Evolutionary conservation across 495 filamentous ascomycete species (phyloP).

Genomic region (Jackrogersella multiformis): DNA sequence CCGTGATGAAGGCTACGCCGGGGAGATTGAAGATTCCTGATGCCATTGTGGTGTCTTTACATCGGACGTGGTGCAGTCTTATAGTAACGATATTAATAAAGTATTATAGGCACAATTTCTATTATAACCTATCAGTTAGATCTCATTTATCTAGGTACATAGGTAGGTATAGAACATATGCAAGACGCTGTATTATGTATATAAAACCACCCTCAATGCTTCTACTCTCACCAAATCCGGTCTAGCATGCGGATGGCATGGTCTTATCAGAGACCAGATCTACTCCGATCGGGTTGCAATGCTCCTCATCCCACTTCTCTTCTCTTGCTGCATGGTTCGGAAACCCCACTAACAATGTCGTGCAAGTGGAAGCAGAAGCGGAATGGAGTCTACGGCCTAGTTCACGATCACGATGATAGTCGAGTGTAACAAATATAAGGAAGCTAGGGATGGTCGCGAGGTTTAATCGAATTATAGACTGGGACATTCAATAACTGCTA

Average conservation of each 20-base stretch:
- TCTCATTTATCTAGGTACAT: neutral
- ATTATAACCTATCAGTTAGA: neutral
- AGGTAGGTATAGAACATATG: too few relatives aligned
- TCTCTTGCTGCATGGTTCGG: neutral
- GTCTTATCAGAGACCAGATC: neutral
- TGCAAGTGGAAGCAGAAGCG: too few relatives aligned
- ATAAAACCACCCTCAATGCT: neutral
- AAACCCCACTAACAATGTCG: too few relatives aligned
- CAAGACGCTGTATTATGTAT: neutral
- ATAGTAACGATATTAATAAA: neutral
- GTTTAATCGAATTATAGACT: too few relatives aligned
- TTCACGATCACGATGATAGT: too few relatives aligned
- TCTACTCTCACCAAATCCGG: neutral
- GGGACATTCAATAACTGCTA: too few relatives aligned
- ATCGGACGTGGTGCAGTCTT: neutral
- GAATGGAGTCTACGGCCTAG: too few relatives aligned
- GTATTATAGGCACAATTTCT: too few relatives aligned
- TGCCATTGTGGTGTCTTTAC: conserved; percentile 15
- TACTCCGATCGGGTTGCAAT: neutral
- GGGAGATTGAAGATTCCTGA: conserved; percentile 36
- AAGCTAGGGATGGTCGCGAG: too few relatives aligned
- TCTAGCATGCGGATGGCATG: neutral
- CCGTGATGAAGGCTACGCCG: conserved; percentile 40
- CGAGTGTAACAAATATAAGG: too few relatives aligned
- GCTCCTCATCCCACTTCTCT: neutral